Evolutionary conservation across 306 rosid species (phyloP), one percentile per base, ranked within the genome.

Genomic region (Neltuma alba): DNA sequence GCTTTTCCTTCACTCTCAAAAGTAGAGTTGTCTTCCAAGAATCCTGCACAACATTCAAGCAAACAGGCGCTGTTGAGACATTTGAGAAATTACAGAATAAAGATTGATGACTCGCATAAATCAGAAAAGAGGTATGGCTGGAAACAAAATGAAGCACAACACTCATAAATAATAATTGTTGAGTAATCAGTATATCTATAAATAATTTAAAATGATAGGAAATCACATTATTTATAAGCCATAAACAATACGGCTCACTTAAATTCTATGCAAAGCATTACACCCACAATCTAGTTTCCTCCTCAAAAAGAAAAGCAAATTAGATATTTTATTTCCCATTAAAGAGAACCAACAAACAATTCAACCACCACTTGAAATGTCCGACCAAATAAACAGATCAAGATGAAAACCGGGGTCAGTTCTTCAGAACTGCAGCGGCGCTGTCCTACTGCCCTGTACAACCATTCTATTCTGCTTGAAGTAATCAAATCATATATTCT

Each of bases 1-100:
- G 87, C 82, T 96, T 91, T 25, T 96, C 99, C 88, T 96, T 96
- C 90, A 96, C 99, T 91, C 99, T 90, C 84, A 96, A 77, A 68
- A 96, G 93, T 80, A 96, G 89, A 31, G 93, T 96, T 41, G 99
- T 96, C 89, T 93, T 96, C 98, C 97, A 93, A 4, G 96, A 76
- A 80, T 96, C 99, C 99, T 96, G 68, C 70, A 73, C 20, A 77
- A 28, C 0, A 58, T 76, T 85, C 78, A 80, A 33, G 65, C 31
- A 66, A 61, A 63, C 20, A 69, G 34, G 36, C 60, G 54, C 27
- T 77, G 79, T 77, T 30, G 16, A 28, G 23, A 42, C 27, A 76
- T 27, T 36, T 50, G 40, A 37, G 44, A 28, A 38, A 64, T 30
- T 13, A 62, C 72, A 64, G 38, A 78, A 68, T 11, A 71, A 34